Conservation (phyloP, 371 early-diverging fungal genomes). For the Saksenaea oblongispora region DNA sequence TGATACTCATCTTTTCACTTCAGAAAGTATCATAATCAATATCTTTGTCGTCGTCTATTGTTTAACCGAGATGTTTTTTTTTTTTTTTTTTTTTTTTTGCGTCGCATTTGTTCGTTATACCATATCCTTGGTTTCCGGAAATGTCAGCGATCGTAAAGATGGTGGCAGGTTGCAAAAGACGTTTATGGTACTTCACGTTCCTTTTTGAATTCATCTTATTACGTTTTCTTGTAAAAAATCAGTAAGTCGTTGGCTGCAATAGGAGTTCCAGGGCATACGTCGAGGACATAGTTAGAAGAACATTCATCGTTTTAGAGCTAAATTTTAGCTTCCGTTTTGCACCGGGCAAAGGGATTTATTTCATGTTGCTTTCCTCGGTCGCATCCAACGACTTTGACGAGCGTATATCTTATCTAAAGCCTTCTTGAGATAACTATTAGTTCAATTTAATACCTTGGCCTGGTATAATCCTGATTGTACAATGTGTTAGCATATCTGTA, state of each 20-base stretch:
- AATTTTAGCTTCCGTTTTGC: slow-evolving; percentile 9
- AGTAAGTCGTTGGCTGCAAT: too few species aligned
- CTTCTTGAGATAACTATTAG: too few species aligned
- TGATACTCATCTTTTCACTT: too few species aligned
- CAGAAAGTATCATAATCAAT: too few species aligned
- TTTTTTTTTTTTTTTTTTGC: too few species aligned
- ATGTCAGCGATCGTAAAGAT: slow-evolving; percentile 7
- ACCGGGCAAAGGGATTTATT: background rate
- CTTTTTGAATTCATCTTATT: background rate
- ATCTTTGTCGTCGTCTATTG: too few species aligned
- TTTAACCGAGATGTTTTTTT: too few species aligned
- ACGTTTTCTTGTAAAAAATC: background rate
- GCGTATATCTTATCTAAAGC: too few species aligned
- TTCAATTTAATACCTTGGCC: too few species aligned
- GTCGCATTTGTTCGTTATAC: background rate
- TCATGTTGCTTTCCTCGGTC: background rate
- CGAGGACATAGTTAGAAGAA: background rate
- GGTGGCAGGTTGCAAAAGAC: background rate
- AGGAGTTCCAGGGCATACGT: background rate
- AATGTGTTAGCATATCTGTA: too few species aligned
- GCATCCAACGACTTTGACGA: slow-evolving; percentile 7
- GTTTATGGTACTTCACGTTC: too few species aligned
- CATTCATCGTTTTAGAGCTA: slow-evolving; percentile 5
- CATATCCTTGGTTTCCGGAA: slow-evolving; percentile 8
- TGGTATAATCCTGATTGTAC: too few species aligned